These are phyloP conservation scores for Quercus cerris DNA, from an alignment of 306 rosid species.

Conservation along the genomic window DNA sequence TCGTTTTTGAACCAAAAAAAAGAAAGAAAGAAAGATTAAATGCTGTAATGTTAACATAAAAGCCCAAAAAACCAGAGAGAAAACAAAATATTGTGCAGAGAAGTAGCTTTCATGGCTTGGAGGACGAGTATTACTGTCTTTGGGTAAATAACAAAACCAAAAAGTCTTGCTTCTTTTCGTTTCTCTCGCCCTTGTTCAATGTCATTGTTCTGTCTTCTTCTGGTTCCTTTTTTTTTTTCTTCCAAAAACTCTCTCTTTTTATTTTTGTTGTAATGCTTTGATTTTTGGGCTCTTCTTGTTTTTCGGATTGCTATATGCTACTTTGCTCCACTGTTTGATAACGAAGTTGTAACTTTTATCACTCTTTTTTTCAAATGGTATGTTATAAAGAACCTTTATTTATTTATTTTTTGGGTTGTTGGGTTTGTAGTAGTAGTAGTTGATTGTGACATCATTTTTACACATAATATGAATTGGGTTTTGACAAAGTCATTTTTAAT, in stretches of 20 bases:
- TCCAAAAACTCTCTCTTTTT: constrained; percentile 22
- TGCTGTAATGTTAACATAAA: constrained; percentile 4
- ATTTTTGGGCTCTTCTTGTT: constrained; percentile 6
- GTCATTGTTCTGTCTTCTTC: too few species aligned
- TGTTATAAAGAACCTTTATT: background rate
- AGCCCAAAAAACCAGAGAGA: constrained; percentile 14
- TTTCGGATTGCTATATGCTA: constrained; percentile 14
- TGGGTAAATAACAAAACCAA: constrained; percentile 43
- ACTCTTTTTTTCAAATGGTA: background rate
- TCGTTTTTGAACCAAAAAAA: background rate
- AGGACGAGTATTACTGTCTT: constrained; percentile 29
- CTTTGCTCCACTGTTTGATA: constrained; percentile 18
- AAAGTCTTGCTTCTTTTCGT: constrained; percentile 32
- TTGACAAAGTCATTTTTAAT: constrained; percentile 6
- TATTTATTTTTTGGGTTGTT: background rate
- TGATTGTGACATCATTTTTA: background rate
- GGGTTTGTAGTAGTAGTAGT: background rate
- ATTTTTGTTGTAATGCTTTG: constrained; percentile 3
- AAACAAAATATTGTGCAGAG: constrained; percentile 33
- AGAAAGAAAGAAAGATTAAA: constrained; percentile 14
- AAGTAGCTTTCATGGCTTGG: constrained; percentile 51
- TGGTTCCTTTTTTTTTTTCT: background rate
- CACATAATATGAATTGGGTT: background rate
- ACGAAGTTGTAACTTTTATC: background rate
- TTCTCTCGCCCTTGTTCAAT: constrained; percentile 22